phyloP scores from a whole-genome alignment of 768 basidiomycete species.

The Suillus clintonianus region DNA sequence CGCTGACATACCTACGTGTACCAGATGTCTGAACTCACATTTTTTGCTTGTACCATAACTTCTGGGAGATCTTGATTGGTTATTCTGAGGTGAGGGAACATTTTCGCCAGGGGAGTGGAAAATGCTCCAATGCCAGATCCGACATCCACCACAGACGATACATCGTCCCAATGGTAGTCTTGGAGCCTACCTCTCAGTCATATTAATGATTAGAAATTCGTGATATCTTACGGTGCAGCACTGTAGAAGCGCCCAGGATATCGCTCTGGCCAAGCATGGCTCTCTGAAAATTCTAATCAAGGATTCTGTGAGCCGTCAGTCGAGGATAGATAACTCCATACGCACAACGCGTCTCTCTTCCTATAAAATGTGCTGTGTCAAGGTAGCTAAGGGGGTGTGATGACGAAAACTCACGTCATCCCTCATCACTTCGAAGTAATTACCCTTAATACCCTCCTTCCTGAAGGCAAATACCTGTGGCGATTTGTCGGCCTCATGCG shows the following conservation, averaged over 20 bases:
- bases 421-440: conserved; percentile 24
- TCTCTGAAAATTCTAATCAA: conserved; percentile 20
- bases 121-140: conserved; percentile 31
- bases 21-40: conserved; percentile 10
- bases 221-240: conserved; percentile 22
- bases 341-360: conserved; percentile 16
- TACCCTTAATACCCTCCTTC: conserved; percentile 15
- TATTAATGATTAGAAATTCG: neutral
- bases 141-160: conserved; percentile 28
- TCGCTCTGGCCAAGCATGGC: conserved; percentile 23
- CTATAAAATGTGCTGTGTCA: conserved; percentile 8
- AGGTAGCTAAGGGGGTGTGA: neutral
- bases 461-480: conserved; percentile 21
- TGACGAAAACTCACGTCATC: conserved; percentile 16
- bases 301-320: neutral
- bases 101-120: conserved; percentile 28
- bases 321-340: neutral
- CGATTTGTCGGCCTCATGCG: conserved; percentile 21
- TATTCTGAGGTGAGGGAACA: conserved; percentile 28
- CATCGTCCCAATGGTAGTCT: conserved; percentile 29
- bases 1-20: neutral
- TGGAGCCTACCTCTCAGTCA: neutral
- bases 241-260: conserved; percentile 23
- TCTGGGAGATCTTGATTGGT: conserved; percentile 30
- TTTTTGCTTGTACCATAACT: conserved; percentile 22